Evolutionary conservation across 2,329 filamentous ascomycete species (phyloP).

Genomic region (Aspergillus sp.): DNA sequence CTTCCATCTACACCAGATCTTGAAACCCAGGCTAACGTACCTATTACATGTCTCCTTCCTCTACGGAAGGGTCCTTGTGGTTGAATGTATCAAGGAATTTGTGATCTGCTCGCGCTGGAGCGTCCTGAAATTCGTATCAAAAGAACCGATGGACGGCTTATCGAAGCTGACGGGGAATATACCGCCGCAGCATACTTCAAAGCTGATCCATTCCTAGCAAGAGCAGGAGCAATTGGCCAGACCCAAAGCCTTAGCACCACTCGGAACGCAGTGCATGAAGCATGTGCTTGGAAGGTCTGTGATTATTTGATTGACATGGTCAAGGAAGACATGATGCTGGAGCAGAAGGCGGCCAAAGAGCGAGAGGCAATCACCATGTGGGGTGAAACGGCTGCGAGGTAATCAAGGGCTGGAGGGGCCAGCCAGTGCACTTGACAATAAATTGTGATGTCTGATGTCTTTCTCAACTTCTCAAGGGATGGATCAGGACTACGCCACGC

Average conservation of each 20-base stretch:
- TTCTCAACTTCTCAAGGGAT: not conserved
- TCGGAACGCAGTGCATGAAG: slow-evolving; percentile 14
- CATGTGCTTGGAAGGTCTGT: slow-evolving; percentile 27
- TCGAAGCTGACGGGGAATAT: slow-evolving; percentile 18
- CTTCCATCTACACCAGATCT: not conserved
- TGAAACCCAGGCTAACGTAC: not conserved
- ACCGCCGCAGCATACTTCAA: slow-evolving; percentile 23
- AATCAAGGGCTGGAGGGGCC: not conserved
- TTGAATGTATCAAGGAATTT: slow-evolving; percentile 19
- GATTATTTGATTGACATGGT: slow-evolving; percentile 30
- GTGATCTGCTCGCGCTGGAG: slow-evolving; percentile 23
- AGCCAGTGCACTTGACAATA: no score
- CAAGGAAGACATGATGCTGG: slow-evolving; percentile 25
- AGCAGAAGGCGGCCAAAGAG: slow-evolving; percentile 7
- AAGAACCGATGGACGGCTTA: slow-evolving; percentile 7
- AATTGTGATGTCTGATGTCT: not conserved
- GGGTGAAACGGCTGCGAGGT: not conserved
- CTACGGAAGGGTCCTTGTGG: not conserved
- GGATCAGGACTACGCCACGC: not conserved
- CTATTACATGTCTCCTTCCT: not conserved
- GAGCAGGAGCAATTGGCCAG: slow-evolving; percentile 29
- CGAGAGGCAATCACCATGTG: slow-evolving; percentile 9
- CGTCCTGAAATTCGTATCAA: slow-evolving; percentile 20
- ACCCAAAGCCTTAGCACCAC: slow-evolving; percentile 12
- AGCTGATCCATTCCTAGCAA: slow-evolving; percentile 27